A percentile compares a stretch with the other conserved stretches of the same genome.
phyloP scores from a whole-genome alignment of 169 alveolate species.

The Pseudocohnilembus persalinus region DNA sequence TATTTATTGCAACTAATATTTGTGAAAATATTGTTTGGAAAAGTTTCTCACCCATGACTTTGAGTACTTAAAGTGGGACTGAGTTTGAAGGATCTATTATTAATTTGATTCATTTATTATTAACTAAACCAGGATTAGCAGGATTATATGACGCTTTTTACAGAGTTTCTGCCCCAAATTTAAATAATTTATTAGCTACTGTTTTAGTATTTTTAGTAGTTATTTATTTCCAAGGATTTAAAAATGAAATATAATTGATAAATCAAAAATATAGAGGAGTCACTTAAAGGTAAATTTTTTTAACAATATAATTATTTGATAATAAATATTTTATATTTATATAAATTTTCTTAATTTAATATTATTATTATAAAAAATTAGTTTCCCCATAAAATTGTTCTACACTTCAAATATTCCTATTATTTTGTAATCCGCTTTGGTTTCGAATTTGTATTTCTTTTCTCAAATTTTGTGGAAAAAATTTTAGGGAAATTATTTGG shows the following conservation, averaged over 20 bases:
- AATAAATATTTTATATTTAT: too few species aligned
- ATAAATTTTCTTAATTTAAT: too few species aligned
- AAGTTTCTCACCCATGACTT: constrained; percentile 60
- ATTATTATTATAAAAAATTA: background rate
- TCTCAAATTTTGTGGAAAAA: constrained; percentile 50
- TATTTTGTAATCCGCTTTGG: constrained; percentile 53
- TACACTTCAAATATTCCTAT: constrained; percentile 60
- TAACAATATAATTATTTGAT: too few species aligned
- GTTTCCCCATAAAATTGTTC: constrained; percentile 56
- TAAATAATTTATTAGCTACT: constrained; percentile 54
- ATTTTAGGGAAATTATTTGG: constrained; percentile 42
- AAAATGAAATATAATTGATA: constrained; percentile 48
- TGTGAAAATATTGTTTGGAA: constrained; percentile 63
- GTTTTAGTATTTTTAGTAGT: constrained; percentile 48
- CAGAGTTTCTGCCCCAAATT: constrained; percentile 53
- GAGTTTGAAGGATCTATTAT: constrained; percentile 65
- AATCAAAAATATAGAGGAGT: constrained; percentile 38
- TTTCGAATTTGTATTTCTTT: constrained; percentile 54
- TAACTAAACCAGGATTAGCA: constrained; percentile 26
- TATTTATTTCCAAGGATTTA: constrained; percentile 56
- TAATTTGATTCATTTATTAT: constrained; percentile 45
- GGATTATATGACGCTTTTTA: constrained; percentile 45
- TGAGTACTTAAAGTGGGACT: constrained; percentile 51
- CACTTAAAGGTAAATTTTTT: background rate
- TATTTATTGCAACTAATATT: constrained; percentile 58